Base-by-base conservation (phyloP, 2,329 filamentous ascomycete species). In the Ambrosiella xylebori region DNA sequence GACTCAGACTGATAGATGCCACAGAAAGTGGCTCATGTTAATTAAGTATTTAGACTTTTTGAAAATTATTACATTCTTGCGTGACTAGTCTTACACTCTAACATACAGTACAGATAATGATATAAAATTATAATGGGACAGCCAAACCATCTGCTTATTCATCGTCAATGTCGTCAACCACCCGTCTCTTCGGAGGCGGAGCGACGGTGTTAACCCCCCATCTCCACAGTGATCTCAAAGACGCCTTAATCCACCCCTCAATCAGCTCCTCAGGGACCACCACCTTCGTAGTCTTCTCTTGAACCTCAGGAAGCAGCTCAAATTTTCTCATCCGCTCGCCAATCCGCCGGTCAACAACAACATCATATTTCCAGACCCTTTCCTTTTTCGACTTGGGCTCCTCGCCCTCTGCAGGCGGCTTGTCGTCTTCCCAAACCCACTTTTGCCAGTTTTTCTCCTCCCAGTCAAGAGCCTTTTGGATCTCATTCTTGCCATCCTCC, bases 401-500 rank as follows among this genome's bases (percentile, higher is more conserved):
- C 64, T 70, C 67, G 60, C 69, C 66, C 55, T 69, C 65, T 52
- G 66, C 64, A 57, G 65, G 61, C n/a, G 49, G 71, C 64, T 65
- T 77, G 70, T 65, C 72, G 67, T 66, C 77, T 66, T 66, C 71
- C 70, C 79, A 82, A 5, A 83, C 79, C n/a, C 78, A 82, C 71
- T 94, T 95, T 68, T 85, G 82, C 89, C 89, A 95, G 67, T 91
- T 81, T 50, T 71, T 71, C 71, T 95, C 88, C 71, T 93, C 89
- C 40, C 81, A 71, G 41, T 74, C 73, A 35, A 95, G 78, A 11
- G 81, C 71, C 3, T 70, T 73, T 66, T 85, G 74, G 65, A 86
- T 82, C 68, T 91, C 86, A 55, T 67, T 65, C 38, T 64, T 63
- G 13, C 65, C 63, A 2, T 65, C 62, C 37, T 64, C 57, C 38